Conservation (phyloP, 2,329 filamentous ascomycete species). For the Epichloe coenophiala region DNA sequence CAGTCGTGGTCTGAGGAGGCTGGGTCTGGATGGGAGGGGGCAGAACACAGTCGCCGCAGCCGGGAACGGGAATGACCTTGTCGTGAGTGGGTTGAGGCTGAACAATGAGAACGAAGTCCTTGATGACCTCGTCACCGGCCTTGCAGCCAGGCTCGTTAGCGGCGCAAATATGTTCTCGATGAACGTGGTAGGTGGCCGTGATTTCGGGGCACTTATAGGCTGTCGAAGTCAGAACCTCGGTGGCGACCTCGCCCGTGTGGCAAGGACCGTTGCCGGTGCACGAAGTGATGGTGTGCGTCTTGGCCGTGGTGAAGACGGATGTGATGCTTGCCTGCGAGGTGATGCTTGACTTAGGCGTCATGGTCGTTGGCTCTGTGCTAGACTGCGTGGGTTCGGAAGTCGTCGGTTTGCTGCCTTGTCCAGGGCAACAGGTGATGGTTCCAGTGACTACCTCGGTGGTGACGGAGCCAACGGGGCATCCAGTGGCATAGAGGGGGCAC, state of each 20-base stretch:
- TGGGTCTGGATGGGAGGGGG: constrained; percentile 9
- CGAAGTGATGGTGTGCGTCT: constrained; percentile 42
- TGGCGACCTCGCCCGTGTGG: constrained; percentile 10
- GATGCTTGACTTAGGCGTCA: too few relatives aligned
- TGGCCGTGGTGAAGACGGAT: constrained; percentile 36
- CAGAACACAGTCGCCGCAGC: constrained; percentile 7
- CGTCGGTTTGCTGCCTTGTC: background rate
- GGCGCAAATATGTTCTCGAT: constrained; percentile 15
- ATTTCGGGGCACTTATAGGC: constrained; percentile 12
- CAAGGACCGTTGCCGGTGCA: constrained; percentile 34
- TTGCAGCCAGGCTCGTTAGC: constrained; percentile 14
- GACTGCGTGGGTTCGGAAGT: background rate
- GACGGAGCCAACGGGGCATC: constrained; percentile 16
- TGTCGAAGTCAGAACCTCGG: constrained; percentile 13
- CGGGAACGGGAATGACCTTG: constrained; percentile 12
- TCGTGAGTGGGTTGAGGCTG: constrained; percentile 12
- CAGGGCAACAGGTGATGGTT: constrained; percentile 26
- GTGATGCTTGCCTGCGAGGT: constrained; percentile 10
- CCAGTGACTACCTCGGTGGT: constrained; percentile 15
- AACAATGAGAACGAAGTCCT: constrained; percentile 12
- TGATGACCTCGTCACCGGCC: constrained; percentile 12
- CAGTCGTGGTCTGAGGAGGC: constrained; percentile 1
- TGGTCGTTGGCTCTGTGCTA: background rate
- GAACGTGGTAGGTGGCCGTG: constrained; percentile 17
- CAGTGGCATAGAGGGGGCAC: constrained; percentile 15